These are phyloP conservation scores for Chaetomium globosum DNA, from an alignment of 2,329 filamentous ascomycete species.

Conservation along the genomic window DNA sequence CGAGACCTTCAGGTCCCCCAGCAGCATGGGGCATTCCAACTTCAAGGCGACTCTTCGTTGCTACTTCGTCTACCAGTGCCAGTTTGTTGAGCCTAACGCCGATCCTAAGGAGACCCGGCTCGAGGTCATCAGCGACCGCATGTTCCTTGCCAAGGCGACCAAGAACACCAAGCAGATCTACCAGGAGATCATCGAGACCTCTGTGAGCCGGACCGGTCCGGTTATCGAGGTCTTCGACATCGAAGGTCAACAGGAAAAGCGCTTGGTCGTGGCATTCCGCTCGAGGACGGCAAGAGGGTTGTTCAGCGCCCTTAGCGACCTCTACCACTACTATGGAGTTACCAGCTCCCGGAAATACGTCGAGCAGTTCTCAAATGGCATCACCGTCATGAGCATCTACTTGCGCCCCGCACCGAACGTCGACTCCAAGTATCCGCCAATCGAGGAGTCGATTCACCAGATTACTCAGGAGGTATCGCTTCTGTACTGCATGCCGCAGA, in stretches of 20 bases:
- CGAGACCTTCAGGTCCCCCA: slow-evolving; percentile 93
- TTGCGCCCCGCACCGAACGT: slow-evolving; percentile 70
- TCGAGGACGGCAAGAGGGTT: slow-evolving; percentile 88
- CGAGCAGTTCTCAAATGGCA: slow-evolving; percentile 97
- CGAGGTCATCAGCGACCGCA: slow-evolving; percentile 87
- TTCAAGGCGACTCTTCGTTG: slow-evolving; percentile 85
- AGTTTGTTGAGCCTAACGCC: slow-evolving; percentile 78
- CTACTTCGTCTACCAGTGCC: slow-evolving; percentile 98
- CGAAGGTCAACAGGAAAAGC: slow-evolving; percentile 86
- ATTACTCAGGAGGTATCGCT: slow-evolving; percentile 98
- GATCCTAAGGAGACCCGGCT: slow-evolving; percentile 80
- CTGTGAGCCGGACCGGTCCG: slow-evolving; percentile 81
- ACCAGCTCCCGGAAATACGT: slow-evolving; percentile 97
- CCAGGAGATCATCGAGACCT: slow-evolving; percentile 86
- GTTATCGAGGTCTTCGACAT: slow-evolving; percentile 99
- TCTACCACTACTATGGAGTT: slow-evolving; percentile 98
- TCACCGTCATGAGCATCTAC: slow-evolving; percentile 96
- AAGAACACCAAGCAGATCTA: slow-evolving; percentile 95
- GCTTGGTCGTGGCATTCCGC: slow-evolving; percentile 91
- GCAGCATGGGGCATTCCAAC: slow-evolving; percentile 69
- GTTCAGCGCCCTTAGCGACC: slow-evolving; percentile 91
- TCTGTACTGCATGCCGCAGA: slow-evolving; percentile 96
- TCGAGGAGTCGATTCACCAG: slow-evolving; percentile 94
- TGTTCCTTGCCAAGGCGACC: slow-evolving; percentile 94
- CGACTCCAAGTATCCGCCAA: slow-evolving; percentile 67